Conservation (phyloP, 2,329 filamentous ascomycete genomes). For the Acarospora socialis region DNA sequence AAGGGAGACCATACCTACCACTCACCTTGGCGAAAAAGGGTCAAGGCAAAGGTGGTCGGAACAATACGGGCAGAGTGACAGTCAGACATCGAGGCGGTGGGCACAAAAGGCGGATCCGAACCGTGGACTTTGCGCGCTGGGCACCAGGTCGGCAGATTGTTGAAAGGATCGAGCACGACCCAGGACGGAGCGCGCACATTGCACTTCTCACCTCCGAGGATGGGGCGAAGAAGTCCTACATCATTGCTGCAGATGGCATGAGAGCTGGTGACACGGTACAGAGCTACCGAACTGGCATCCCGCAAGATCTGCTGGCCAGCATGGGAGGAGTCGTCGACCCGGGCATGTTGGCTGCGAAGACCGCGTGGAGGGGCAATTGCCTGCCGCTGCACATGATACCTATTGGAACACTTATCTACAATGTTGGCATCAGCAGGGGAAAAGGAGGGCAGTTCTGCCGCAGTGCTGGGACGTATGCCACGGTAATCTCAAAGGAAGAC, state of each 20-base stretch:
- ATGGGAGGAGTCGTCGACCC: slow-evolving; percentile 92
- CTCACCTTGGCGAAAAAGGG: slow-evolving; percentile 89
- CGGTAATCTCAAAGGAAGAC: slow-evolving; percentile 79
- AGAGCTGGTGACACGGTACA: slow-evolving; percentile 81
- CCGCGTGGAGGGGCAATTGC: slow-evolving; percentile 88
- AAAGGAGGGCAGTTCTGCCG: slow-evolving; percentile 81
- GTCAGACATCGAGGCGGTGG: slow-evolving; percentile 88
- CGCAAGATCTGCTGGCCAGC: slow-evolving; percentile 66
- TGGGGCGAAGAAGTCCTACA: slow-evolving; percentile 70
- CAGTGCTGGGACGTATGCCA: slow-evolving; percentile 83
- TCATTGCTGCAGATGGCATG: slow-evolving; percentile 89
- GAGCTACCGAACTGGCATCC: slow-evolving; percentile 83
- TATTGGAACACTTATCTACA: slow-evolving; percentile 82
- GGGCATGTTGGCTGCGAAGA: slow-evolving; percentile 89
- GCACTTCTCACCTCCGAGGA: slow-evolving; percentile 45
- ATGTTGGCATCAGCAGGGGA: slow-evolving; percentile 60
- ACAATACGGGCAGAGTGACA: slow-evolving; percentile 72
- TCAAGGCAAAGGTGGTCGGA: slow-evolving; percentile 82
- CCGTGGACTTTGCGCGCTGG: slow-evolving; percentile 72
- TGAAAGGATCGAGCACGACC: slow-evolving; percentile 92
- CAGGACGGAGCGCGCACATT: slow-evolving; percentile 83
- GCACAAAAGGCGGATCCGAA: slow-evolving; percentile 79
- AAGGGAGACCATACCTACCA: slow-evolving; percentile 66
- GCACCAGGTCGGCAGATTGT: slow-evolving; percentile 72
- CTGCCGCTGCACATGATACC: slow-evolving; percentile 92